These are phyloP conservation scores for Candida gigantensis DNA, from an alignment of 1,139 yeast species.

Conservation along the genomic window DNA sequence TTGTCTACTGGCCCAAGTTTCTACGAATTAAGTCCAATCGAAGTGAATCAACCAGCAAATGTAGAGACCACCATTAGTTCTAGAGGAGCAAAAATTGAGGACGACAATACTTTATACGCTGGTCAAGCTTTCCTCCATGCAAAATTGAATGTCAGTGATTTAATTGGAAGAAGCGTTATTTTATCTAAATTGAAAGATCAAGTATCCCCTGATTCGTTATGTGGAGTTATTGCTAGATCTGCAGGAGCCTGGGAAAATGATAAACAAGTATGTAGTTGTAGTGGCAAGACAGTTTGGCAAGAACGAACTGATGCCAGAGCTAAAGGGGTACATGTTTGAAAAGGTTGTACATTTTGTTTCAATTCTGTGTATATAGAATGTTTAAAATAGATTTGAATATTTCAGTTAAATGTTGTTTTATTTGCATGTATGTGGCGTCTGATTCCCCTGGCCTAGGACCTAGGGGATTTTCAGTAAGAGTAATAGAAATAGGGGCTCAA, in stretches of 20 bases:
- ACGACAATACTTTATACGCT: slow-evolving; percentile 28
- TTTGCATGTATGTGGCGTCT: no score
- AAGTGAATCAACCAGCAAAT: slow-evolving; percentile 39
- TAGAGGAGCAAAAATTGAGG: slow-evolving; percentile 35
- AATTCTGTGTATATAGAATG: no score
- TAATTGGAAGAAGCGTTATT: slow-evolving; percentile 81
- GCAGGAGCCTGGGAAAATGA: slow-evolving; percentile 98
- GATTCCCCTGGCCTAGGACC: no score
- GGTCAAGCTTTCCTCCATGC: slow-evolving; percentile 71
- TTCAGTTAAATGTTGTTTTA: no score
- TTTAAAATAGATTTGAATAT: no score
- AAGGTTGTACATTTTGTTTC: no score
- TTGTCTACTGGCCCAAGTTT: slow-evolving; percentile 60
- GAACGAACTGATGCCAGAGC: slow-evolving; percentile 75
- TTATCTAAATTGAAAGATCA: slow-evolving; percentile 48
- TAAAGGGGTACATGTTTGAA: slow-evolving; percentile 45
- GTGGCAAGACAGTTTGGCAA: slow-evolving; percentile 96
- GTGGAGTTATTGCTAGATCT: slow-evolving; percentile 91
- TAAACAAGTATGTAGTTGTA: slow-evolving; percentile 89
- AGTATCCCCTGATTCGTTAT: slow-evolving; percentile 50
- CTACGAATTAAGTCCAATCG: slow-evolving; percentile 50
- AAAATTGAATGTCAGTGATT: slow-evolving; percentile 54
- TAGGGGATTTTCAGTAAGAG: no score
- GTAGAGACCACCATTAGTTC: slow-evolving; percentile 37
- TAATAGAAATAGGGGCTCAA: no score